Evolutionary conservation across 495 filamentous ascomycete species (phyloP), one percentile per base, ranked within the genome.

Genomic region (Aspergillus taichungensis): DNA sequence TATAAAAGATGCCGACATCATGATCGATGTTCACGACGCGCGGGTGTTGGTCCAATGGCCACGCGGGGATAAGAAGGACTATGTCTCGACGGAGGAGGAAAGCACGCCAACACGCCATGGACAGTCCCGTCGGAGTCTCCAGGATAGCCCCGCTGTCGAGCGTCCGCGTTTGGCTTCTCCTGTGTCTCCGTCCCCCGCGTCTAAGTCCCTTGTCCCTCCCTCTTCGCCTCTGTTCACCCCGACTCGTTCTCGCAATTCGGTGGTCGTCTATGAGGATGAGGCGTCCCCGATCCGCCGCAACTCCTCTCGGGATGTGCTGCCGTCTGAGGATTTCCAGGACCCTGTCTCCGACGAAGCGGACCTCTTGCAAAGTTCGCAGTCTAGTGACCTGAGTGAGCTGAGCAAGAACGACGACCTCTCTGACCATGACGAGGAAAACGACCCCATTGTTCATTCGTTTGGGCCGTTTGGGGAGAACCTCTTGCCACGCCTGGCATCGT

Each of bases 11-110:
- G 83, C 81, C 30, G 88, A 95, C 57, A 90, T 98, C 57, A 94
- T 98, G 84, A 69, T 97, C 45, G 89, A 97, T 68, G 88, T 96
- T 29, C 87, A 94, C 45, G 89, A 96, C 54, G 83, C 91, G 40
- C 80, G 92, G 37, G 89, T 96, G 6, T 66, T 94, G 61, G 65
- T 98, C 40, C 77, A 78, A 60, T 98, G 92, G 92, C 92, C 92
- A 27, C 76, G 68, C 45, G 71, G 61, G 37, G 77, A 80, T 44
- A 65, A 71, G 36, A 82, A 79, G 55, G 72, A 76, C 37, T 74
- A 79, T 51, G 74, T 71, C 31, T 71, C 82, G n/a, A 73, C 77
- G 12, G 71, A 79, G 79, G 84, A 87, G 43, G 83, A 71, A 51
- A 47, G 46, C n/a, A 69, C 69, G 0, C 69, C 67, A 7, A 64